Evolutionary conservation across 768 basidiomycete species (phyloP), one percentile per base, ranked within the genome.

Genomic region (Boletus eberwhitei): DNA sequence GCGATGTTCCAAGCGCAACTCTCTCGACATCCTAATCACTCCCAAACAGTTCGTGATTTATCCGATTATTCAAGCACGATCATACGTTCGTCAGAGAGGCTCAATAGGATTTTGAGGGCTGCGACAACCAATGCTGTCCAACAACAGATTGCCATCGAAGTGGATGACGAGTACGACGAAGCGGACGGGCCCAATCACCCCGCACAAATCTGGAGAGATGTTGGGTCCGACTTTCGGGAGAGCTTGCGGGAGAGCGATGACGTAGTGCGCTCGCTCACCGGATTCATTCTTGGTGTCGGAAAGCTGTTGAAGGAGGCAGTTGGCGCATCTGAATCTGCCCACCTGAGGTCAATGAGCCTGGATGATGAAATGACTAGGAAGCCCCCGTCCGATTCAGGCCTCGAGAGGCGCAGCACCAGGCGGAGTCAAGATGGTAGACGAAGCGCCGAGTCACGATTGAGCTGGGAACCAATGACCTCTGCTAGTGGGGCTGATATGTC

Each of bases 221-320:
- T 91, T 6, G 86, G 87, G 1, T 78, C 78, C 9, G 90, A 93
- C 59, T 88, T 83, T 61, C 73, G 89, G 36, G 90, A 93, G 49
- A 79, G 82, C 48, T 59, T 88, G 59, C 76, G 86, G 62, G 79
- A 83, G 51, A 87, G 87, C 56, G 91, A 93, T 65, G 90, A 93
- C 66, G 74, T 91, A 43, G 85, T 92, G 4, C 74, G 91, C 51
- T 84, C 82, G 8, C 74, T 89, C 67, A 93, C 90, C 8, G 85
- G 83, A 39, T 82, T 93, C 54, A 69, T 93, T 59, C 72, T 92
- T n/a, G 86, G 87, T 32, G 77, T 87, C 7, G 89, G 91, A 32
- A 82, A 81, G 67, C 76, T 87, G 12, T 67, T 91, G 54, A 78
- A 83, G 55, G 90, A 91, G 49, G 68, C 77, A 22, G 70, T 67